Conservation (phyloP, 371 early-diverging fungal species). For the Circinella minor region DNA sequence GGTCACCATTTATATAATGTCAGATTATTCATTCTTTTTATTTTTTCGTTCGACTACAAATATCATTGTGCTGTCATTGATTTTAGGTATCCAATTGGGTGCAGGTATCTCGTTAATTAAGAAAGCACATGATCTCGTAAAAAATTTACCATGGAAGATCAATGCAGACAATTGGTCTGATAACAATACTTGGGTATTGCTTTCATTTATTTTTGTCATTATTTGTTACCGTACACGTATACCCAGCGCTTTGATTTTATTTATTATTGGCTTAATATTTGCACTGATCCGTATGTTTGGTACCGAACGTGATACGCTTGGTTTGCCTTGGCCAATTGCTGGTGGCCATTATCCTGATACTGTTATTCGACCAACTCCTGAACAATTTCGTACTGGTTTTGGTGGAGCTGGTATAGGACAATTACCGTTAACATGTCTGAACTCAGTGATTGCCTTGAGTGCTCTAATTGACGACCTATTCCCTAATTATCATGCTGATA, state of each 20-base stretch:
- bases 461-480: constrained; percentile 84
- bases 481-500: constrained; percentile 67
- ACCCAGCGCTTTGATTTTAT: constrained; percentile 77
- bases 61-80: no score
- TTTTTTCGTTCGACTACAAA: background rate
- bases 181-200: constrained; percentile 76
- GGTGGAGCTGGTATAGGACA: constrained; percentile 87
- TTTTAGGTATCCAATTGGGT: constrained; percentile 81
- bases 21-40: background rate
- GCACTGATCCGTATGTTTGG: constrained; percentile 62
- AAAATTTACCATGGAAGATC: constrained; percentile 33
- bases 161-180: constrained; percentile 68
- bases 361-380: constrained; percentile 62
- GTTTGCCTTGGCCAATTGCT: constrained; percentile 46
- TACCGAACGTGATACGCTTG: constrained; percentile 22
- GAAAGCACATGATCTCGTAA: constrained; percentile 72
- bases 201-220: constrained; percentile 72
- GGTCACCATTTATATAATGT: no score
- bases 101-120: constrained; percentile 78
- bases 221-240: constrained; percentile 70
- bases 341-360: constrained; percentile 67
- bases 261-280: constrained; percentile 75
- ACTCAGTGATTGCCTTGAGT: constrained; percentile 85
- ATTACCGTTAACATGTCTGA: constrained; percentile 83
- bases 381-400: constrained; percentile 75